Evolutionary conservation across 768 basidiomycete genomes (phyloP).

Genomic region (Aureoboletus auriporus): DNA sequence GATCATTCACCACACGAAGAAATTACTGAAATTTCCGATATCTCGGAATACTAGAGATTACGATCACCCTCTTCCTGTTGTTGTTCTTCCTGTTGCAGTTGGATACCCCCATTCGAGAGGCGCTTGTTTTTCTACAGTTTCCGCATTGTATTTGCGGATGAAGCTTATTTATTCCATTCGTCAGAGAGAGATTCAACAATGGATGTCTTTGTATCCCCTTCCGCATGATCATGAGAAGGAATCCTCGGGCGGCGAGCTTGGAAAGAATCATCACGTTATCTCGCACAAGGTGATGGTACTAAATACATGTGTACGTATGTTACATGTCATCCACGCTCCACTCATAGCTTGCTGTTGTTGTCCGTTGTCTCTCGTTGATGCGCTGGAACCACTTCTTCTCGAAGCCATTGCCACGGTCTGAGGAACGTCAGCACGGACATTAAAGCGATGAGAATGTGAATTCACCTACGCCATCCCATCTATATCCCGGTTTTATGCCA

Average conservation of each 20-base stretch:
- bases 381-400: constrained; percentile 90
- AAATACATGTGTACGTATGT: constrained; percentile 2
- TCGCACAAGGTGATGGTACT: background rate
- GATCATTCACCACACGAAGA: constrained; percentile 23
- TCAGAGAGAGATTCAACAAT: constrained; percentile 4
- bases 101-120: constrained; percentile 7
- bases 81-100: constrained; percentile 5
- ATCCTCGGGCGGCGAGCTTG: background rate
- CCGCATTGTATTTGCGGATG: constrained; percentile 6
- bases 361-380: constrained; percentile 70
- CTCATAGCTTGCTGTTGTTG: constrained; percentile 66
- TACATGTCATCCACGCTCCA: constrained; percentile 97
- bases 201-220: constrained; percentile 5
- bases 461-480: constrained; percentile 98
- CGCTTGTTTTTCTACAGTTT: constrained; percentile 16
- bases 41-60: constrained; percentile 29
- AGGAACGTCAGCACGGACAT: constrained; percentile 5
- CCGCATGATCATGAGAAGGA: background rate
- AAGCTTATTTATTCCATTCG: constrained; percentile 21
- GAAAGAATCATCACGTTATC: background rate
- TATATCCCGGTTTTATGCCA: constrained; percentile 89
- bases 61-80: background rate
- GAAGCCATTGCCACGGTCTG: constrained; percentile 91
- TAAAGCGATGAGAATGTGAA: constrained; percentile 7
- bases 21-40: constrained; percentile 24